Percentiles rank a stretch among this genome's conserved stretches.
phyloP scores from a whole-genome alignment of 1,284 basidiomycete genomes.

The Naganishia liquefaciens region DNA sequence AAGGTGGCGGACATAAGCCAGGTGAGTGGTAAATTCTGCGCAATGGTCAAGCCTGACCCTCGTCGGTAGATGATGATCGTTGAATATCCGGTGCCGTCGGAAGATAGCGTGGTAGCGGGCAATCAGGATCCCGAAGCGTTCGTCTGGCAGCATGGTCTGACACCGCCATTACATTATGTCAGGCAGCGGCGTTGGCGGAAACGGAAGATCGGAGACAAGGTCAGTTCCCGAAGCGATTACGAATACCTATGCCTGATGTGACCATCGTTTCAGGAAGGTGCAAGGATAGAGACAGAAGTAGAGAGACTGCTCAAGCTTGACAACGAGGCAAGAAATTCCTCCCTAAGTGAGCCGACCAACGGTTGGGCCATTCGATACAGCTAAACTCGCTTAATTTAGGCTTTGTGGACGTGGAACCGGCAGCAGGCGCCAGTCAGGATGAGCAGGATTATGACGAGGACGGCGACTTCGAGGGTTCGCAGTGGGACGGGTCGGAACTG shows the following conservation, averaged over 20 bases:
- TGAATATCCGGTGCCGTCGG: conserved; percentile 70
- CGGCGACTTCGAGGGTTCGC: conserved; percentile 61
- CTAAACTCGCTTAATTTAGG: conserved; percentile 3
- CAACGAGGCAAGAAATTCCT: conserved; percentile 61
- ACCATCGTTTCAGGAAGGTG: conserved; percentile 56
- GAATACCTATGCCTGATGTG: too few relatives aligned
- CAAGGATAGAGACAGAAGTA: conserved; percentile 91
- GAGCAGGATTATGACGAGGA: conserved; percentile 61
- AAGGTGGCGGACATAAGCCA: conserved; percentile 98
- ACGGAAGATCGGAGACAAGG: conserved; percentile 73
- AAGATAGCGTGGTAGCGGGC: conserved; percentile 59
- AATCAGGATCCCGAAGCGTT: conserved; percentile 91
- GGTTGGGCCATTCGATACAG: conserved; percentile 18
- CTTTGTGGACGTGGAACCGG: conserved; percentile 43
- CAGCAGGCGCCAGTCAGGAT: conserved; percentile 41
- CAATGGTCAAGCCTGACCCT: background rate
- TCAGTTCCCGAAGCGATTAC: conserved; percentile 27
- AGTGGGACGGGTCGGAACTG: conserved; percentile 59
- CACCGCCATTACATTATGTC: conserved; percentile 86
- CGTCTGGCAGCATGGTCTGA: conserved; percentile 95
- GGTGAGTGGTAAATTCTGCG: conserved; percentile 55
- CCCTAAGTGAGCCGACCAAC: conserved; percentile 29
- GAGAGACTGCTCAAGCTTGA: conserved; percentile 88
- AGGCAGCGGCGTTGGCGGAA: conserved; percentile 93
- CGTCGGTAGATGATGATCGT: conserved; percentile 76